These are phyloP conservation scores for Brachypodium distachyon DNA, from an alignment of 202 grass and related monocot species.

Conservation along the genomic window DNA sequence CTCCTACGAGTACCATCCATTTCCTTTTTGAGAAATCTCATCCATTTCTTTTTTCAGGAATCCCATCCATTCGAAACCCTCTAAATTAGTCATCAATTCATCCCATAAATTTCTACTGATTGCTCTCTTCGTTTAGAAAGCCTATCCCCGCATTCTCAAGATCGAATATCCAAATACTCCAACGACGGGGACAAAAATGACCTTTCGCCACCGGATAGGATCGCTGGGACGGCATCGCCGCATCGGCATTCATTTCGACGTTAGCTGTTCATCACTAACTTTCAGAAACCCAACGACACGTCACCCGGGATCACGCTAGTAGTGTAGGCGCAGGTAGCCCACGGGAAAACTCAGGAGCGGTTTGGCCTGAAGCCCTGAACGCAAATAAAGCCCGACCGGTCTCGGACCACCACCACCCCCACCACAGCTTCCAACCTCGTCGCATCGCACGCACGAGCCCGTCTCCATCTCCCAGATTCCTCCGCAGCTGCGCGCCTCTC, in stretches of 20 bases:
- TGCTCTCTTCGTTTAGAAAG: too few species aligned
- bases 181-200: not conserved
- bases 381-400: not conserved
- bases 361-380: not conserved
- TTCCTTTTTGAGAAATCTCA: too few species aligned
- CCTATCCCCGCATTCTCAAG: too few species aligned
- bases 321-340: not conserved
- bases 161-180: not conserved
- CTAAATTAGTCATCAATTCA: too few species aligned
- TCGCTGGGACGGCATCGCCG: too few species aligned
- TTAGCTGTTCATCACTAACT: not conserved
- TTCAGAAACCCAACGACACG: not conserved
- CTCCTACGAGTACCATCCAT: too few species aligned
- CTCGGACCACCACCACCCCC: not conserved
- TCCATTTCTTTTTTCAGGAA: too few species aligned
- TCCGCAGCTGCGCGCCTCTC: not conserved
- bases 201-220: not conserved
- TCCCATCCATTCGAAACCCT: too few species aligned
- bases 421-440: not conserved
- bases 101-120: too few species aligned
- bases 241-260: not conserved
- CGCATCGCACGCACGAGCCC: not conserved
- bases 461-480: conserved; percentile 23
- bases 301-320: too few species aligned
- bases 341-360: not conserved